Evolutionary conservation across 1,284 basidiomycete genomes (phyloP).

Genomic region (Rhodotorula sp.): DNA sequence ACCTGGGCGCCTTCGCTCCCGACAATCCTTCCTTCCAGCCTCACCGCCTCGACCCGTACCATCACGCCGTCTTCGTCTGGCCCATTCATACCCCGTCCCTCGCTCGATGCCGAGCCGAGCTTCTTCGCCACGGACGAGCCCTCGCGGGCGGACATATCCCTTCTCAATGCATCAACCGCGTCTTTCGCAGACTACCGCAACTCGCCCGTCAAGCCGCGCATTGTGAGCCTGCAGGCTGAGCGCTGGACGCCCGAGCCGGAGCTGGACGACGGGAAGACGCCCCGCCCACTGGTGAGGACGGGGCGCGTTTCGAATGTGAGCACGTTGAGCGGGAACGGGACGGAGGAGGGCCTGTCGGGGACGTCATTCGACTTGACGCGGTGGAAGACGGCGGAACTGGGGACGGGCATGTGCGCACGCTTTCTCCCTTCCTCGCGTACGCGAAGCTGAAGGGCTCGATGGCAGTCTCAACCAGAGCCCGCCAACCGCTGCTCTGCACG

Average conservation of each 20-base stretch:
- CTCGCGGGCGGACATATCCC: background rate
- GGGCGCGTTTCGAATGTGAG: background rate
- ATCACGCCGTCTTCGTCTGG: background rate
- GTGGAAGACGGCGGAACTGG: conserved; percentile 3
- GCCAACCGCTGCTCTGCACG: conserved; percentile 5
- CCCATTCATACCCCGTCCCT: background rate
- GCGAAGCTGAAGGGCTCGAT: background rate
- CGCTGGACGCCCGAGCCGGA: background rate
- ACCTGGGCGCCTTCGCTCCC: background rate
- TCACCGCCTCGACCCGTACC: background rate
- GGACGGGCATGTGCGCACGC: conserved; percentile 19
- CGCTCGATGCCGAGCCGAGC: background rate
- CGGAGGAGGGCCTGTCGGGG: background rate
- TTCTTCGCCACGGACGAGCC: background rate
- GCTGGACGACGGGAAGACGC: conserved; percentile 1
- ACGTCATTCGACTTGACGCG: conserved; percentile 1
- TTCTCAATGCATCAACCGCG: conserved; percentile 14
- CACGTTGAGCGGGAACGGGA: background rate
- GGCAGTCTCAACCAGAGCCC: conserved; percentile 25
- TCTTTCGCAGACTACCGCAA: conserved; percentile 15
- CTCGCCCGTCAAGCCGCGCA: conserved; percentile 17
- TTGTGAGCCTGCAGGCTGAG: conserved; percentile 3
- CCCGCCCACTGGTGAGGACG: background rate
- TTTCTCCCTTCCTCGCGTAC: background rate
- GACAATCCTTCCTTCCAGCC: background rate